phyloP scores from a whole-genome alignment of 1,284 basidiomycete species.

The Marasmius oreades region DNA sequence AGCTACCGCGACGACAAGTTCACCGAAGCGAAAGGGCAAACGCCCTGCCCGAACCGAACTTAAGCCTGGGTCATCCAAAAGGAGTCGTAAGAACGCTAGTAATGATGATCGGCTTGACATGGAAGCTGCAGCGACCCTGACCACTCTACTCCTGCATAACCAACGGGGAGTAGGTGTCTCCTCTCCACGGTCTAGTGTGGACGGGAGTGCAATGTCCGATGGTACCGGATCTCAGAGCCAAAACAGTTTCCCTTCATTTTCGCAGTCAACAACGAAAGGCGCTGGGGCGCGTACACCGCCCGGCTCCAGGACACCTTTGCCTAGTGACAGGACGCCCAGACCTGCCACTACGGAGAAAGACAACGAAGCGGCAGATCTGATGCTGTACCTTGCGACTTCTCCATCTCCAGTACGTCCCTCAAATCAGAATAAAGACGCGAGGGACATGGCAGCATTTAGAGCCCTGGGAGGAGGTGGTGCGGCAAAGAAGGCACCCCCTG shows the following conservation, averaged over 20 bases:
- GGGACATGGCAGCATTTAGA: conserved; percentile 52
- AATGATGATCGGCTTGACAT: conserved; percentile 64
- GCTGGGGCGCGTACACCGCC: neutral
- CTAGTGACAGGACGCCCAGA: conserved; percentile 29
- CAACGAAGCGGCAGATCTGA: conserved; percentile 75
- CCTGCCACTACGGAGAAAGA: conserved; percentile 61
- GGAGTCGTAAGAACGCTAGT: conserved; percentile 25
- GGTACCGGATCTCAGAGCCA: conserved; percentile 54
- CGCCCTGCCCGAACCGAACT: conserved; percentile 27
- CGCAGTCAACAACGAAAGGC: neutral
- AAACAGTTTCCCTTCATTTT: conserved; percentile 21
- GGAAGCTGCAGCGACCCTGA: conserved; percentile 76
- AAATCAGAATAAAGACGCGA: conserved; percentile 38
- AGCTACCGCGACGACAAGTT: neutral
- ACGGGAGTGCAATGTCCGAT: conserved; percentile 36
- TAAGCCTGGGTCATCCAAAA: conserved; percentile 16
- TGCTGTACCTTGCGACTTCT: conserved; percentile 77
- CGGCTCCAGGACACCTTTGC: conserved; percentile 7
- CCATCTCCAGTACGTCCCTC: conserved; percentile 69
- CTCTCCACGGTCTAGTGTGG: conserved; percentile 68
- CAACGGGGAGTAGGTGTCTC: conserved; percentile 54
- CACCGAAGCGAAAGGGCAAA: conserved; percentile 16
- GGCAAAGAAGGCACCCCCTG: conserved; percentile 39
- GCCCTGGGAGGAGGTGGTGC: conserved; percentile 49
- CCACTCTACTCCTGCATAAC: conserved; percentile 62